Evolutionary conservation across 495 filamentous ascomycete species (phyloP).

Genomic region (Pseudomonodictys pantanalensis): DNA sequence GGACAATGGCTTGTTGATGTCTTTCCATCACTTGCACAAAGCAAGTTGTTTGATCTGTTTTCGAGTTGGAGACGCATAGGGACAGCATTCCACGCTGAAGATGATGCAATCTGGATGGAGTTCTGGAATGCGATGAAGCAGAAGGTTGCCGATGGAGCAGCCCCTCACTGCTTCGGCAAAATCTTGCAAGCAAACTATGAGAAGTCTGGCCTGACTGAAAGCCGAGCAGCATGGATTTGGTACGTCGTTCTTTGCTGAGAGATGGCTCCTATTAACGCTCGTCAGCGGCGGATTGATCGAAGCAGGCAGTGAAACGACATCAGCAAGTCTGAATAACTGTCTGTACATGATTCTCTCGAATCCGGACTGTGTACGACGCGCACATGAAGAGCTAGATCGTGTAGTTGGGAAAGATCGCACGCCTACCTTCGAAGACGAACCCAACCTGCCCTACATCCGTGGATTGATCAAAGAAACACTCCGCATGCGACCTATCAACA

Average conservation of each 20-base stretch:
- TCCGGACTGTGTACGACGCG: background rate
- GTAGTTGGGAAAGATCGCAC: background rate
- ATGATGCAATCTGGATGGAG: background rate
- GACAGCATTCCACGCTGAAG: background rate
- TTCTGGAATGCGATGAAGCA: slow-evolving; percentile 13
- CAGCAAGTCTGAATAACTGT: background rate
- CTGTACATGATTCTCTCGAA: background rate
- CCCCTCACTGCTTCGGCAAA: slow-evolving; percentile 7
- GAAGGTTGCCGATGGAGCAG: slow-evolving; percentile 1
- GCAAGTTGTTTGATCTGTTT: slow-evolving; percentile 1
- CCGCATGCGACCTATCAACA: slow-evolving; percentile 6
- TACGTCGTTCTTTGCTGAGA: no score
- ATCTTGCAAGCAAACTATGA: slow-evolving; percentile 3
- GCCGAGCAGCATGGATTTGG: slow-evolving; percentile 4
- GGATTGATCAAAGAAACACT: slow-evolving; percentile 15
- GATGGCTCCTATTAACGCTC: no score
- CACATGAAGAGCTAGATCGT: slow-evolving; percentile 8
- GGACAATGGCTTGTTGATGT: slow-evolving; percentile 10
- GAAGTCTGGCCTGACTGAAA: background rate
- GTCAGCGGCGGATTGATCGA: slow-evolving; percentile 5
- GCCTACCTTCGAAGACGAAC: slow-evolving; percentile 10
- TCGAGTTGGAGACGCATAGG: slow-evolving; percentile 3
- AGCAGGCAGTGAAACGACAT: slow-evolving; percentile 10
- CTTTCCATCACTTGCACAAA: background rate
- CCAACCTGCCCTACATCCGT: slow-evolving; percentile 14